Conservation (phyloP, 768 basidiomycete species). For the Terana coerulea region DNA sequence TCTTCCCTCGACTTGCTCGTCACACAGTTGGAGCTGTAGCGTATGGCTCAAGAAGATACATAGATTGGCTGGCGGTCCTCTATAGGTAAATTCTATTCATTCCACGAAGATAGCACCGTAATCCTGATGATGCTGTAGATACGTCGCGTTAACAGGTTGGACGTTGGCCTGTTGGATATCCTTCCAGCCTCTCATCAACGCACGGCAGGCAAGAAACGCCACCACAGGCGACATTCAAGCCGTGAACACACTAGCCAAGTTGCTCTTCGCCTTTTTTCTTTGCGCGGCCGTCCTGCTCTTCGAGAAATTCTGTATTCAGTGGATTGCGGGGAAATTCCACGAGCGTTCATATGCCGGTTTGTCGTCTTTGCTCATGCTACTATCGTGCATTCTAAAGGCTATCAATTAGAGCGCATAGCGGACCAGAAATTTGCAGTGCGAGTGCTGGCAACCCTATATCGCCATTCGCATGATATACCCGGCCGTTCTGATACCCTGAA, state of each 20-base stretch:
- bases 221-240: conserved; percentile 33
- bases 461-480: conserved; percentile 68
- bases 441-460: conserved; percentile 71
- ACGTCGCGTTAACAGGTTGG: conserved; percentile 70
- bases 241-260: conserved; percentile 53
- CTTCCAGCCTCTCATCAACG: conserved; percentile 65
- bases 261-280: conserved; percentile 71
- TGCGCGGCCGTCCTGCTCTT: conserved; percentile 66
- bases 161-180: conserved; percentile 62
- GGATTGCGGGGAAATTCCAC: conserved; percentile 81
- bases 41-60: conserved; percentile 66
- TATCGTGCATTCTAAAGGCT: background rate
- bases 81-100: conserved; percentile 39
- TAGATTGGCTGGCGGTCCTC: conserved; percentile 72
- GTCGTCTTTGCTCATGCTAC: conserved; percentile 8
- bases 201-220: conserved; percentile 30
- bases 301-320: conserved; percentile 86
- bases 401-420: conserved; percentile 61
- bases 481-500: conserved; percentile 63
- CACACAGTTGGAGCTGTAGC: conserved; percentile 72
- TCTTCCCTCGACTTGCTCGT: conserved; percentile 51
- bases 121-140: conserved; percentile 28
- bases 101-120: background rate
- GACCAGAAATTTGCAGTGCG: conserved; percentile 79
- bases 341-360: conserved; percentile 66